phyloP scores from a whole-genome alignment of 2,329 filamentous ascomycete species.

The Sporothrix variecibatus region DNA sequence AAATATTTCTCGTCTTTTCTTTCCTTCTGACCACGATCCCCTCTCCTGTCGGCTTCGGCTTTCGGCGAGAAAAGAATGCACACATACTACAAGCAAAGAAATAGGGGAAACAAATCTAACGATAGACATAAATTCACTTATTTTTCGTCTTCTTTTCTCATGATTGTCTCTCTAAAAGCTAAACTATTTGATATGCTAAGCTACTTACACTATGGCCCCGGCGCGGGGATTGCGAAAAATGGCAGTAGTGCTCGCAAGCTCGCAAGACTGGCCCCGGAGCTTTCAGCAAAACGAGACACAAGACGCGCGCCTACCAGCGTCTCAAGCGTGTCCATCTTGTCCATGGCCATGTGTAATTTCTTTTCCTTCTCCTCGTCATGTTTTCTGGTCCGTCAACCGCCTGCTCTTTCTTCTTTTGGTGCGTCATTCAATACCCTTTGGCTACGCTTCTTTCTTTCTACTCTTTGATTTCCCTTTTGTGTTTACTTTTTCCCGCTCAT shows the following conservation, averaged over 20 bases:
- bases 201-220: background rate
- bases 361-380: background rate
- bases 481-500: background rate
- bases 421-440: background rate
- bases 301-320: background rate
- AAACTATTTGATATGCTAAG: background rate
- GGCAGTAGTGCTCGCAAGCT: background rate
- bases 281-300: constrained; percentile 2
- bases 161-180: background rate
- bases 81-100: background rate
- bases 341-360: background rate
- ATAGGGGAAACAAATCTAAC: background rate
- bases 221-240: background rate
- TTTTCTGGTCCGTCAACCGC: background rate
- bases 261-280: background rate
- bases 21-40: background rate
- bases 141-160: background rate
- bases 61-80: background rate
- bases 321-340: background rate
- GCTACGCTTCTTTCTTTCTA: background rate
- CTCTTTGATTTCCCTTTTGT: background rate
- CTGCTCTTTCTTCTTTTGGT: background rate
- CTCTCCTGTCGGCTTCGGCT: background rate
- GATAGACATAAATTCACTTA: background rate
- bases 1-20: background rate